A percentile compares a stretch with the other conserved stretches of the same genome.
These are phyloP conservation scores for Pouteria campechiana DNA, from an alignment of 179 eudicot genomes.

Conservation along the genomic window DNA sequence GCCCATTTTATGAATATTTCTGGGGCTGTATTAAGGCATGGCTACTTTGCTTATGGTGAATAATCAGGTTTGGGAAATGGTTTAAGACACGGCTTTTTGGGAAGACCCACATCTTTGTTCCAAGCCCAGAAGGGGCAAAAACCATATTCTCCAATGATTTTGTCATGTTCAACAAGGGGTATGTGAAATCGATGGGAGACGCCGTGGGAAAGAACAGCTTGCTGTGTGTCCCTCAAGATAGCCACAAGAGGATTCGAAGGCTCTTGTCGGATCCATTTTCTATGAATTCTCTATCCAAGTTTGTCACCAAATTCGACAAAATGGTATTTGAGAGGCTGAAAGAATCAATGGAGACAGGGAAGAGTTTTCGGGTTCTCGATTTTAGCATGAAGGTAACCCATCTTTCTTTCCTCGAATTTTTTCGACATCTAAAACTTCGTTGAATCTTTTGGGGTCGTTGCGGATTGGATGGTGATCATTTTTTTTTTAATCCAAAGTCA, in stretches of 20 bases:
- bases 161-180: constrained; percentile 20
- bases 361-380: constrained; percentile 11
- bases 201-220: constrained; percentile 26
- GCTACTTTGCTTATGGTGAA: no score
- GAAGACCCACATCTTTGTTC: constrained; percentile 20
- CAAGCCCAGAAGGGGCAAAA: constrained; percentile 19
- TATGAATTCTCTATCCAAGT: constrained; percentile 3
- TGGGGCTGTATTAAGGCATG: no score
- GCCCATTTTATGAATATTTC: no score
- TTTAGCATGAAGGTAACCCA: constrained; percentile 17
- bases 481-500: no score
- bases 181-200: constrained; percentile 27
- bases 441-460: no score
- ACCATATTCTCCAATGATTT: constrained; percentile 16
- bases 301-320: constrained; percentile 1
- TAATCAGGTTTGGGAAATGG: constrained; percentile 22
- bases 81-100: constrained; percentile 26
- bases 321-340: not conserved
- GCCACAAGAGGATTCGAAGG: constrained; percentile 20
- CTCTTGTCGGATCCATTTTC: constrained; percentile 15
- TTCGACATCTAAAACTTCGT: no score
- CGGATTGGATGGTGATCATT: no score
- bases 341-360: constrained; percentile 2
- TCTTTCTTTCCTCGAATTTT: no score
- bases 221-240: constrained; percentile 14